phyloP scores from a whole-genome alignment of 2,329 filamentous ascomycete genomes.

The Diaporthe citrichinensis region DNA sequence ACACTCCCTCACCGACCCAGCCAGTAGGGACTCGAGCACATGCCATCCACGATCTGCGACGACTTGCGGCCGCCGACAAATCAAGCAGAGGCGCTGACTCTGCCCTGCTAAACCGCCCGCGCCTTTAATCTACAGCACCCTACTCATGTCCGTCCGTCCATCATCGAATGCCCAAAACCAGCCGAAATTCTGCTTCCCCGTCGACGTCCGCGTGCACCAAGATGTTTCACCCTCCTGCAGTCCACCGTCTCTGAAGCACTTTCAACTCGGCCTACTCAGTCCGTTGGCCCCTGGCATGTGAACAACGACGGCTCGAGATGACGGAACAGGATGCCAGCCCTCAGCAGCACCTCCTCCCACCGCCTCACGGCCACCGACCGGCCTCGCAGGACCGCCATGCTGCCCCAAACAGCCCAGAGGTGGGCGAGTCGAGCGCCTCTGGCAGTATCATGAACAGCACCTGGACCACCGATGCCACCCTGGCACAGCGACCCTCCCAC shows the following conservation, averaged over 20 bases:
- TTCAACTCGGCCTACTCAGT: conserved; percentile 24
- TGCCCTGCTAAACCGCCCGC: conserved; percentile 22
- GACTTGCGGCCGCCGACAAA: conserved; percentile 30
- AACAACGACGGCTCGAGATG: conserved; percentile 41
- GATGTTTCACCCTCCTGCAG: conserved; percentile 37
- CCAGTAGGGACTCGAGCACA: conserved; percentile 21
- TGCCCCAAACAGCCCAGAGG: conserved; percentile 55
- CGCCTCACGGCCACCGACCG: conserved; percentile 12
- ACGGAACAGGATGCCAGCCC: conserved; percentile 41
- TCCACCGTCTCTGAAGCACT: conserved; percentile 33
- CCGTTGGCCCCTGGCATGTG: conserved; percentile 37
- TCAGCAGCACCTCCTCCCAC: conserved; percentile 37
- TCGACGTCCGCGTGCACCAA: conserved; percentile 34
- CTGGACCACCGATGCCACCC: conserved; percentile 39
- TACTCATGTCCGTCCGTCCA: conserved; percentile 17
- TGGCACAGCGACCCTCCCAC: conserved; percentile 42
- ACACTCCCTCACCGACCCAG: conserved; percentile 4
- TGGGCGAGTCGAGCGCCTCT: conserved; percentile 60
- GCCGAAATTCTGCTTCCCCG: neutral
- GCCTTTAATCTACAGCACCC: neutral
- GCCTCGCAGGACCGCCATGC: conserved; percentile 28
- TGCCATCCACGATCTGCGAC: conserved; percentile 31
- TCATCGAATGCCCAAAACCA: neutral
- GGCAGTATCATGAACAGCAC: conserved; percentile 47
- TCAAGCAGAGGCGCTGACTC: conserved; percentile 28